Percentiles rank a stretch among this genome's conserved stretches.
Evolutionary conservation across 2,329 filamentous ascomycete species (phyloP).

Genomic region (Pseudogymnoascus sp.): DNA sequence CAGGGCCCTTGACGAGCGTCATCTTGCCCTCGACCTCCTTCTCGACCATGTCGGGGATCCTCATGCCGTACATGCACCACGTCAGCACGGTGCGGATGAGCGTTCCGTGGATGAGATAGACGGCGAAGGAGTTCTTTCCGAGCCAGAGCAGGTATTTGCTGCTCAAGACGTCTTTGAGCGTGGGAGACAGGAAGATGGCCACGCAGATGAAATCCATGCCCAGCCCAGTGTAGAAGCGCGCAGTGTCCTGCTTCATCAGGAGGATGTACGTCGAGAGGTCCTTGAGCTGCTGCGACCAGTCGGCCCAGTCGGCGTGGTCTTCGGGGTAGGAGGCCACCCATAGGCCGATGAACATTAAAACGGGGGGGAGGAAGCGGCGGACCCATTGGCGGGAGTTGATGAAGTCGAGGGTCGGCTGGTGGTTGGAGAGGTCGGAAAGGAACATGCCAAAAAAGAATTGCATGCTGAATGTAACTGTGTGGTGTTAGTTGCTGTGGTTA

Average conservation of each 20-base stretch:
- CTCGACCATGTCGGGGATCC: constrained; percentile 24
- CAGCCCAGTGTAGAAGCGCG: constrained; percentile 40
- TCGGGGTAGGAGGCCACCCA: constrained; percentile 53
- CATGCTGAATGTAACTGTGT: constrained; percentile 40
- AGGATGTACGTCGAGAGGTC: constrained; percentile 36
- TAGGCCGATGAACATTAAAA: constrained; percentile 44
- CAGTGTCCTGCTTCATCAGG: constrained; percentile 38
- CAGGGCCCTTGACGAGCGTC: constrained; percentile 26
- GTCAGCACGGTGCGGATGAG: constrained; percentile 50
- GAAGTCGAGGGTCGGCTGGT: constrained; percentile 39
- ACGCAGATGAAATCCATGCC: constrained; percentile 41
- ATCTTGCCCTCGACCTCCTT: constrained; percentile 25
- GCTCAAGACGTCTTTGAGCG: constrained; percentile 43
- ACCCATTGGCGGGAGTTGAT: constrained; percentile 36
- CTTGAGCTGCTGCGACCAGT: constrained; percentile 40
- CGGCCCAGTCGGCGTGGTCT: constrained; percentile 41
- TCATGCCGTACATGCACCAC: constrained; percentile 48
- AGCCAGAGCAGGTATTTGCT: constrained; percentile 50
- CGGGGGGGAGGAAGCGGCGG: constrained; percentile 36
- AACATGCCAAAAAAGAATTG: constrained; percentile 56
- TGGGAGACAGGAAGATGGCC: constrained; percentile 43
- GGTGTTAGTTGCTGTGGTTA: not conserved
- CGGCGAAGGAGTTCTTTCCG: constrained; percentile 54
- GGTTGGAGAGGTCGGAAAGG: constrained; percentile 49
- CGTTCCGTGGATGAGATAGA: constrained; percentile 55